Base-by-base conservation (phyloP, 225 moss, liverwort and hornwort species). In the Bryoerythrophyllum caledonicum region DNA sequence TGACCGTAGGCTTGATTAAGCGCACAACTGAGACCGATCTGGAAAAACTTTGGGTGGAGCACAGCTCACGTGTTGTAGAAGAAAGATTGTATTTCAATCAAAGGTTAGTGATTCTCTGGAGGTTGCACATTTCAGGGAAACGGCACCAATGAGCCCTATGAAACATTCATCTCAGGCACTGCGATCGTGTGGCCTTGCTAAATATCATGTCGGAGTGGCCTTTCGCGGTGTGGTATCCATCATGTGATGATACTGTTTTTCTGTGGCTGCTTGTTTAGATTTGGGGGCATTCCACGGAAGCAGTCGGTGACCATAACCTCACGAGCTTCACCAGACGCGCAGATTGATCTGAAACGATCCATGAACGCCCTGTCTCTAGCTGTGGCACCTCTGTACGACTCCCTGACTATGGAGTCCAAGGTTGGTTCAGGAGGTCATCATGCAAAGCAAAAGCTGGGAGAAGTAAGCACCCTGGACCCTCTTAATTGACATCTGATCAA, bases 41-140 rank as follows among this genome's bases (percentile, higher is more conserved):
- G 67, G 96, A 96, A 75, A 90, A 88, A 67, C 83, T 96, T 7
- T 94, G 96, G 96, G 96, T 96, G 9, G 94, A 94, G 88, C 96
- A 92, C 51, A 89, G 81, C 41, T 96, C 96, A 0, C 86, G 88
- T 61, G 89, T 92, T 1, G 96, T 96, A 35, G 92, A 78, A 35
- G 91, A 96, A 63, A 88, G 89, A 13, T 21, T 75, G 0, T 88
- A 65, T 69, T 96, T 91, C 71, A 90, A 96, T 54, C 20, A 85
- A 44, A 92, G 93, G 96, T 96, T 53, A 67, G 27, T 68, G 56
- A 54, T 38, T 15, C 55, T 25, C 4, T 67, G 46, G 46, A 46
- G 48, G 5, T 16, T 3, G 13, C 44, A 15, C 44, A 44, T 44
- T 44, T 48, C 38, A 38, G 0, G 2, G 27, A 34, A 52, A 14